phyloP scores from a whole-genome alignment of 257 asterid species.

The Solanum arcanum region DNA sequence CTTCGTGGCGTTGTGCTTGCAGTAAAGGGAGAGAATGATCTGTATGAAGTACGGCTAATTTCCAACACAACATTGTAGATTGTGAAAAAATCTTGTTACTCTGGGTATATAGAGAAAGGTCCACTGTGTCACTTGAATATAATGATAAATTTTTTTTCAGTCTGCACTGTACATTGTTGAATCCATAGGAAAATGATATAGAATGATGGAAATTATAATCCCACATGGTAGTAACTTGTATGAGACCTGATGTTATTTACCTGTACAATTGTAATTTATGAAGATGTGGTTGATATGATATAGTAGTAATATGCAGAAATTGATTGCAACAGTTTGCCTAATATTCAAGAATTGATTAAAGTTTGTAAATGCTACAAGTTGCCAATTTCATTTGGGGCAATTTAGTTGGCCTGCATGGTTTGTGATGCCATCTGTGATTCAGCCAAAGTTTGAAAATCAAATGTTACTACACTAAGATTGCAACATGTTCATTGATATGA shows the following conservation, averaged over 20 bases:
- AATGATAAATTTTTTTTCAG: neutral
- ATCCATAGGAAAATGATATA: neutral
- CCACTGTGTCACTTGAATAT: neutral
- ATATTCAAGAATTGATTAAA: neutral
- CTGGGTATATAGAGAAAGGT: neutral
- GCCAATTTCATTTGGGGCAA: neutral
- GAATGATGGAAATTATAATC: neutral
- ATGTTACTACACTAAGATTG: neutral
- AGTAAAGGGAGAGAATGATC: slow-evolving; percentile 51
- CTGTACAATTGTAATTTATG: neutral
- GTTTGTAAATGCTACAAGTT: neutral
- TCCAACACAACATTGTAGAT: slow-evolving; percentile 51
- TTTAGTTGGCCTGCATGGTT: neutral
- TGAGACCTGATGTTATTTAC: neutral
- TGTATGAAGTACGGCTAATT: slow-evolving; percentile 67
- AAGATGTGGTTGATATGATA: neutral
- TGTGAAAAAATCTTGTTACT: neutral
- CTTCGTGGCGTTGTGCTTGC: slow-evolving; percentile 25
- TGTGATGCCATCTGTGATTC: neutral
- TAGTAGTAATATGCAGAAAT: neutral
- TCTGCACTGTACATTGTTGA: neutral
- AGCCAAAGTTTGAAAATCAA: neutral
- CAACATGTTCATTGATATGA: neutral
- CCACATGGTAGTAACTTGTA: neutral
- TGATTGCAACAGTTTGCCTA: neutral